Percentiles rank a stretch among this genome's conserved stretches.
Evolutionary conservation across 208 protist genomes (phyloP).

Genomic region (Acanthamoeba lenticulata): DNA sequence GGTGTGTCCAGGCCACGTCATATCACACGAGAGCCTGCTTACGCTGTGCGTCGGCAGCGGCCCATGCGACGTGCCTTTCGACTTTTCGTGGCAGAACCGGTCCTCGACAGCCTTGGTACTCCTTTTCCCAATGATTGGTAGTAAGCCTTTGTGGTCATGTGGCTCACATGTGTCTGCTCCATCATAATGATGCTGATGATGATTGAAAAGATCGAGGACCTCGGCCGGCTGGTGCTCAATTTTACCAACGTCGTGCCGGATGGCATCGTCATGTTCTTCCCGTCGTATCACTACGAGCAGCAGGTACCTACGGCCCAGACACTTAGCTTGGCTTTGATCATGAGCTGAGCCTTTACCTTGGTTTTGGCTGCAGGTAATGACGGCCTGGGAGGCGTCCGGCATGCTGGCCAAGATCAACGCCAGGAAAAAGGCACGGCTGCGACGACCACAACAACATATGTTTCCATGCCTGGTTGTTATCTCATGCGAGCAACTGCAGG

Average conservation of each 20-base stretch:
- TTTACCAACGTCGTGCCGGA: conserved; percentile 90
- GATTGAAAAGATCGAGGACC: conserved; percentile 67
- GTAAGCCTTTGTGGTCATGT: neutral
- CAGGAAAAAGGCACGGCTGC: conserved; percentile 63
- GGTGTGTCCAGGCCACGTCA: conserved; percentile 70
- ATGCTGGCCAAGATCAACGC: conserved; percentile 73
- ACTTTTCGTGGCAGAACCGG: conserved; percentile 82
- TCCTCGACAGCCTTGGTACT: neutral
- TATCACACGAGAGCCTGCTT: conserved; percentile 66
- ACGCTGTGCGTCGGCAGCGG: conserved; percentile 66
- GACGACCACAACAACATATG: neutral
- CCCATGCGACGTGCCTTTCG: conserved; percentile 69
- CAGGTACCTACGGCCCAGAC: conserved; percentile 80
- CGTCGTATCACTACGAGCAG: conserved; percentile 91
- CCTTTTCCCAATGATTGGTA: neutral
- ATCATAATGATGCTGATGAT: neutral
- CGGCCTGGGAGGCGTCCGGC: conserved; percentile 69
- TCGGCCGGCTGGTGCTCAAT: conserved; percentile 91
- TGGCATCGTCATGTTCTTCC: conserved; percentile 95
- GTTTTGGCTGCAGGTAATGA: neutral
- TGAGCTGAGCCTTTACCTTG: neutral
- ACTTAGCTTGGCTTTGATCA: conserved; percentile 77
- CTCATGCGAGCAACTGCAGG: conserved; percentile 86
- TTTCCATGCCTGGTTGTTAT: no score
- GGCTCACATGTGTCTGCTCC: neutral